Percentiles rank a stretch among this genome's conserved stretches.
Evolutionary conservation across 2,329 filamentous ascomycete species (phyloP).

Genomic region (Colletotrichum cuscutae): DNA sequence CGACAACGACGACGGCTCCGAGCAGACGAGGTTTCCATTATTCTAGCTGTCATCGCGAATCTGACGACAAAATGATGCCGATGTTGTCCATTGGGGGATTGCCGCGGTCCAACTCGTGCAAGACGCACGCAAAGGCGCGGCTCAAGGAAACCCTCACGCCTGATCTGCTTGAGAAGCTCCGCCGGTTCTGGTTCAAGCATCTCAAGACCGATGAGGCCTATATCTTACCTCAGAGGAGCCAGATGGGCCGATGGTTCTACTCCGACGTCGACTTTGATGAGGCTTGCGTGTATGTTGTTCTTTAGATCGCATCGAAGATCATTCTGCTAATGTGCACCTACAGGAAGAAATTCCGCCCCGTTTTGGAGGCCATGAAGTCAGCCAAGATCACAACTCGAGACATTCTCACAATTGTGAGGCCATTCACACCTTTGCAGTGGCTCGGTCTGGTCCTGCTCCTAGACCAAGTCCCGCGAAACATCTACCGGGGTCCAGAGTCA

Average conservation of each 20-base stretch:
- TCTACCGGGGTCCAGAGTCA: conserved; percentile 62
- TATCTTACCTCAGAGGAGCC: conserved; percentile 40
- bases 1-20: not conserved
- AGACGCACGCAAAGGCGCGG: conserved; percentile 24
- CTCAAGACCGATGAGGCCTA: conserved; percentile 40
- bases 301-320: no score
- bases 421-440: conserved; percentile 46
- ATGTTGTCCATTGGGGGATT: not conserved
- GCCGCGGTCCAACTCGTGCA: conserved; percentile 27
- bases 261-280: conserved; percentile 47
- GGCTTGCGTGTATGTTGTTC: conserved; percentile 45
- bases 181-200: conserved; percentile 52
- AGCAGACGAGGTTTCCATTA: not conserved
- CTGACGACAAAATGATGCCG: conserved; percentile 22
- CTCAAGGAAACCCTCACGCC: conserved; percentile 40
- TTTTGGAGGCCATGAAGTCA: conserved; percentile 46
- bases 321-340: not conserved
- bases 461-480: conserved; percentile 72
- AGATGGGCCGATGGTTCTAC: conserved; percentile 48
- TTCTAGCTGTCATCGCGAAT: not conserved
- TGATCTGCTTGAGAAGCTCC: conserved; percentile 43
- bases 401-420: conserved; percentile 42
- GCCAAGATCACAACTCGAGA: conserved; percentile 41
- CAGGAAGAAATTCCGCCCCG: conserved; percentile 46
- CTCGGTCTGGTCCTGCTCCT: conserved; percentile 66